A percentile compares a stretch with the other conserved stretches of the same genome.
Conservation (phyloP, 1,284 basidiomycete species). For the Ganoderma leucocontextum region DNA sequence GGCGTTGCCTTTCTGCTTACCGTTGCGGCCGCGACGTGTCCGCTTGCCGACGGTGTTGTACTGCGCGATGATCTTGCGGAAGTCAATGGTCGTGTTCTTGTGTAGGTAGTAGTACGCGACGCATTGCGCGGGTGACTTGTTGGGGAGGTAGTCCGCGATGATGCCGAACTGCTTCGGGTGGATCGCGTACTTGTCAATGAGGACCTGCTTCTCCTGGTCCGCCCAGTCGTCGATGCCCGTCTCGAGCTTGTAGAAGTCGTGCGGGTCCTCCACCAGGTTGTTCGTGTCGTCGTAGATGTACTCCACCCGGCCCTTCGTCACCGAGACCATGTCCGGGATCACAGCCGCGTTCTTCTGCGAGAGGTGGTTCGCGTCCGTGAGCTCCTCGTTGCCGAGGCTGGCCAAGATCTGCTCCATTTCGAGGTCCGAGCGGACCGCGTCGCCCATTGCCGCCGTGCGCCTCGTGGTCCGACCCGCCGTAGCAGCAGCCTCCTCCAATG, state of each 20-base stretch:
- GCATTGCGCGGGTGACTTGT: constrained; percentile 92
- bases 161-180: constrained; percentile 94
- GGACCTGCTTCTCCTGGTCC: constrained; percentile 82
- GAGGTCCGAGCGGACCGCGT: constrained; percentile 93
- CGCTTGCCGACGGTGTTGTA: constrained; percentile 69
- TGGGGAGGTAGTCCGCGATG: constrained; percentile 82
- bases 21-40: constrained; percentile 59
- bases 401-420: constrained; percentile 98
- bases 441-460: constrained; percentile 80
- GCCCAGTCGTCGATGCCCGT: constrained; percentile 88
- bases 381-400: constrained; percentile 90
- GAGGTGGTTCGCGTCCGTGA: constrained; percentile 90
- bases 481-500: constrained; percentile 54
- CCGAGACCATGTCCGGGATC: constrained; percentile 92
- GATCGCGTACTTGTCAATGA: constrained; percentile 84
- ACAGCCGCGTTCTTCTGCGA: constrained; percentile 88
- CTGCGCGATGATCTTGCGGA: constrained; percentile 76
- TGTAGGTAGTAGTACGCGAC: constrained; percentile 95
- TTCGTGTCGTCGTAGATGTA: constrained; percentile 87
- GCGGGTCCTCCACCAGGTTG: constrained; percentile 81
- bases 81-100: constrained; percentile 90
- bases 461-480: constrained; percentile 76
- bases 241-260: constrained; percentile 78
- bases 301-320: constrained; percentile 67
- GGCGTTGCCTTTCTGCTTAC: constrained; percentile 80